These are phyloP conservation scores for Vitis riparia DNA, from an alignment of 164 flowering plant species.

Conservation along the genomic window DNA sequence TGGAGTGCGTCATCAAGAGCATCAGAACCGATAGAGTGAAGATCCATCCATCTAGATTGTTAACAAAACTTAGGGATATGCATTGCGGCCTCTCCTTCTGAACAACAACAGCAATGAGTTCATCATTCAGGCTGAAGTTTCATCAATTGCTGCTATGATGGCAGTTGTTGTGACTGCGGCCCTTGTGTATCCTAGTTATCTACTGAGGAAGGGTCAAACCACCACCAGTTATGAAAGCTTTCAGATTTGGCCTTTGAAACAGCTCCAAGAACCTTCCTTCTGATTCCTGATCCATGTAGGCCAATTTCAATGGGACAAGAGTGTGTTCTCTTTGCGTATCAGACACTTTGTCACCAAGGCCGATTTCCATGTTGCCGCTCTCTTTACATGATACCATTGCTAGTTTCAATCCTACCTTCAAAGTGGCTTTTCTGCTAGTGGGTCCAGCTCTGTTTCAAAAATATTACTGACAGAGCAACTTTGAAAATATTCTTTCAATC, in stretches of 20 bases:
- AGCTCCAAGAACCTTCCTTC: slow-evolving; percentile 82
- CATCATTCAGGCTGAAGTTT: no score
- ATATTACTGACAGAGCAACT: slow-evolving; percentile 17
- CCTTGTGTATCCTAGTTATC: slow-evolving; percentile 28
- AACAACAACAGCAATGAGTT: no score
- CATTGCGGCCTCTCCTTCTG: no score
- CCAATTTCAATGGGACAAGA: slow-evolving; percentile 59
- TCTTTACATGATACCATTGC: slow-evolving; percentile 15
- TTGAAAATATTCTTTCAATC: slow-evolving; percentile 18
- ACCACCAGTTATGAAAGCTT: slow-evolving; percentile 91
- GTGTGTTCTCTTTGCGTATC: slow-evolving; percentile 73
- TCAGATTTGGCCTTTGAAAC: slow-evolving; percentile 80
- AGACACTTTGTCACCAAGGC: slow-evolving; percentile 6
- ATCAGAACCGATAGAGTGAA: slow-evolving; percentile 87
- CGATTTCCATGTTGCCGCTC: slow-evolving; percentile 8
- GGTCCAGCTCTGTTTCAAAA: slow-evolving; percentile 22
- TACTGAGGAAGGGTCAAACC: slow-evolving; percentile 91
- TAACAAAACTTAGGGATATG: no score
- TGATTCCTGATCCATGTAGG: slow-evolving; percentile 55
- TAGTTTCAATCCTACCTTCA: slow-evolving; percentile 14
- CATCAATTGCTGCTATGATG: no score
- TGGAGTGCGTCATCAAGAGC: slow-evolving; percentile 74
- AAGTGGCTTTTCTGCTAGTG: slow-evolving; percentile 14
- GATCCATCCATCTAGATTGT: slow-evolving; percentile 59
- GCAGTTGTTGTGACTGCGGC: no score